Percentiles rank a stretch among this genome's conserved stretches.
These are phyloP conservation scores for Globisporangium parvum DNA, from an alignment of 352 stramenopile genomes.

Conservation along the genomic window DNA sequence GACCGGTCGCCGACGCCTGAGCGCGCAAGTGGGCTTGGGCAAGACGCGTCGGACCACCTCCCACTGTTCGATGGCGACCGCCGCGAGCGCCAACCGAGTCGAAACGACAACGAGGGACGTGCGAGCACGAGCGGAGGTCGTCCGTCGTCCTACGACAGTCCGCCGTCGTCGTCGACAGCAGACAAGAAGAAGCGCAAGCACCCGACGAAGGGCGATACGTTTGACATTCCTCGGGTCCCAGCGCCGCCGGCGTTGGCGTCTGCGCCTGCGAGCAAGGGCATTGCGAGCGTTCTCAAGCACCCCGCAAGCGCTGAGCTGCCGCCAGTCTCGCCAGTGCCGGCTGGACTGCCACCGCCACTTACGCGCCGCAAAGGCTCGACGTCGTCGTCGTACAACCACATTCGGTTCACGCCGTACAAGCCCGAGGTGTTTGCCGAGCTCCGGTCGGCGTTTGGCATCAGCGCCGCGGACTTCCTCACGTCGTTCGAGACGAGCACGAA, in stretches of 20 bases:
- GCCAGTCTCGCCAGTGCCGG: not conserved
- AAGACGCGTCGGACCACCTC: not conserved
- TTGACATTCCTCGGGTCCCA: constrained; percentile 10
- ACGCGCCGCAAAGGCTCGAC: constrained; percentile 6
- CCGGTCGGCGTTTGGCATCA: constrained; percentile 61
- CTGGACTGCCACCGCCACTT: not conserved
- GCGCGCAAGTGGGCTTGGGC: too few species aligned
- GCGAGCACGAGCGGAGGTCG: not conserved
- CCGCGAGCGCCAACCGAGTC: not conserved
- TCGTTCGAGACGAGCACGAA: constrained; percentile 84
- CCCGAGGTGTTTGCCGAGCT: constrained; percentile 72
- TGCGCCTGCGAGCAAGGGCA: constrained; percentile 3
- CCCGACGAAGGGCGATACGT: constrained; percentile 9
- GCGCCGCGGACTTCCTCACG: constrained; percentile 49
- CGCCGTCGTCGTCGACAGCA: not conserved
- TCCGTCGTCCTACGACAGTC: not conserved
- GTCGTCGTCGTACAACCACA: constrained; percentile 30
- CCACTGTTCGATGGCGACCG: not conserved
- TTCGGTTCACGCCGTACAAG: constrained; percentile 73
- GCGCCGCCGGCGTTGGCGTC: not conserved
- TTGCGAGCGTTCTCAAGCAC: not conserved
- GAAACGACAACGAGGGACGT: not conserved
- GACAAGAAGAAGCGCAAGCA: constrained; percentile 9
- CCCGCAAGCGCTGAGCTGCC: constrained; percentile 2
- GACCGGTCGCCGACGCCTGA: constrained; percentile 34